Conservation (phyloP, 345 rosid genomes). For the Boechera stricta region DNA sequence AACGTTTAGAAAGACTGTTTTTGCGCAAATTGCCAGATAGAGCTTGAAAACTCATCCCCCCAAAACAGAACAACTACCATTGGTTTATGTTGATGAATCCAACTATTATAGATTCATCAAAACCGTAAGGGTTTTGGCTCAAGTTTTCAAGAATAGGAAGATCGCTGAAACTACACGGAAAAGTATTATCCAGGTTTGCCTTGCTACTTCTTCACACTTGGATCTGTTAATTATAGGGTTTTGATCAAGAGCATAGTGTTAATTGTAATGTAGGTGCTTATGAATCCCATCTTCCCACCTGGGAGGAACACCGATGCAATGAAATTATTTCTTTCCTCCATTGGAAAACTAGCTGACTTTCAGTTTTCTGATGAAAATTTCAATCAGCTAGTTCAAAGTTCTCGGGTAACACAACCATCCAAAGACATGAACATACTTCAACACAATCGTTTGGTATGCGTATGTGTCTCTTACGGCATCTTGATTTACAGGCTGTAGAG, state of each 20-base stretch:
- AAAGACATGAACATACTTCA: background rate
- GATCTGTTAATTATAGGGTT: background rate
- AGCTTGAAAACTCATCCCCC: conserved; percentile 22
- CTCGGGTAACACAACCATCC: conserved; percentile 14
- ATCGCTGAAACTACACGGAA: conserved; percentile 13
- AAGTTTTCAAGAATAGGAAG: conserved; percentile 13
- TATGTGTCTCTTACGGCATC: background rate
- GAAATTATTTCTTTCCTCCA: conserved; percentile 16
- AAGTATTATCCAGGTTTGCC: conserved; percentile 27
- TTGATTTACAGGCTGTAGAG: conserved; percentile 41
- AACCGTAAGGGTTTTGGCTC: conserved; percentile 28
- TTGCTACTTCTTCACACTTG: background rate
- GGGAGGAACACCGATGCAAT: conserved; percentile 32
- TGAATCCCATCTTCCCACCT: conserved; percentile 38
- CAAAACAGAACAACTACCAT: background rate
- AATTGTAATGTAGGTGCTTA: conserved; percentile 34
- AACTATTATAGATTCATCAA: conserved; percentile 17
- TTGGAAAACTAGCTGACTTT: conserved; percentile 14
- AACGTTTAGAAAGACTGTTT: conserved; percentile 26
- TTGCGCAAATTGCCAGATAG: conserved; percentile 28
- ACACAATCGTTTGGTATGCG: background rate
- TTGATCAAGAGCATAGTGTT: background rate
- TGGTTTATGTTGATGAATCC: conserved; percentile 21
- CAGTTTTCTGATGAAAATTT: conserved; percentile 27
- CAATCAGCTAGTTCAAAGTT: conserved; percentile 3